Base-by-base conservation (phyloP, 352 stramenopile species). In the Thalassiosira exigua region DNA sequence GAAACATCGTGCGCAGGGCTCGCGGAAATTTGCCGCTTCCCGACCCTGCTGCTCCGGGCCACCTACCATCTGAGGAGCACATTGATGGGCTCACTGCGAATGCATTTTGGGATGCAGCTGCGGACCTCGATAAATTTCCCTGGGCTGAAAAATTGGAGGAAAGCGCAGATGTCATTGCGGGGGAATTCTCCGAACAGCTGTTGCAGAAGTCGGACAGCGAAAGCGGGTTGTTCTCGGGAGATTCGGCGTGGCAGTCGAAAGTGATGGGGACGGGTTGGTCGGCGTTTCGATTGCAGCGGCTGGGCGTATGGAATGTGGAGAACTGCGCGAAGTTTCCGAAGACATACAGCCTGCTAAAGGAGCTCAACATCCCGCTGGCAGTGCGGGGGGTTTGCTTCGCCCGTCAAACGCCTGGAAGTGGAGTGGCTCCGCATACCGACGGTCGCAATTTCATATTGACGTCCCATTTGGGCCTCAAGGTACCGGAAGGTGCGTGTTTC, bases 391-490 rank as follows among this genome's bases (percentile, higher is more conserved):
- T 96, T 26, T 95, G 92, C 58, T 96, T 95, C 87, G 92, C 92
- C 7, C 65, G 86, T 33, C 92, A 96, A 72, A 69, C 74, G 42
- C 73, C 83, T 11, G 83, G 83, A 57, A 93, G 75, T 62, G 91
- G 92, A 17, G 92, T 96, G 0, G 77, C 79, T 17, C 66, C 84
- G 19, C 92, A 96, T 71, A 85, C 78, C 24, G 92, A 96, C 76
- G 92, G 90, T n/a, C 71, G 92, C n/a, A 96, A 96, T 72, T 96
- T 96, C 57, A 96, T 96, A 60, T 73, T 96, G n/a, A 96, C 92
- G 7, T 82, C 75, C 50, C 92, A 96, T 86, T 79, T 96, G 54
- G 92, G 91, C 57, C 76, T 94, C 27, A 85, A 86, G 41, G 57
- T 93, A 62, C 85, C 88, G 30, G 64, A 90, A n/a, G n/a, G n/a